Conservation (phyloP, 371 early-diverging fungal species). For the Thermomucor indicae-seudaticae region DNA sequence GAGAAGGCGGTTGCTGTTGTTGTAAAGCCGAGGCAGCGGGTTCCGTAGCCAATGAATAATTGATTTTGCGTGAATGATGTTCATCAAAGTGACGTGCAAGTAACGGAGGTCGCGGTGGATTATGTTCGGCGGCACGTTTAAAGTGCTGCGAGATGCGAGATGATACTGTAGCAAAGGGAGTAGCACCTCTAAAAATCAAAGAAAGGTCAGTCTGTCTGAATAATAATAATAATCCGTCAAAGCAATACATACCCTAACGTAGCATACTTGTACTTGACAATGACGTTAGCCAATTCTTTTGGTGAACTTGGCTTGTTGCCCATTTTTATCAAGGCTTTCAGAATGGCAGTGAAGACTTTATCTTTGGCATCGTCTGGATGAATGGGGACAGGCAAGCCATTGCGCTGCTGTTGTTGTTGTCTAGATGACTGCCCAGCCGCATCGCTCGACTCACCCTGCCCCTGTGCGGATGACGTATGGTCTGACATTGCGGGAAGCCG, state of each 20-base stretch:
- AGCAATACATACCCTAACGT: constrained; percentile 58
- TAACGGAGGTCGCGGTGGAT: constrained; percentile 71
- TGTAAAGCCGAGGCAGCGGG: neutral
- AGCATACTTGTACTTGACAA: constrained; percentile 72
- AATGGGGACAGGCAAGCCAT: constrained; percentile 25
- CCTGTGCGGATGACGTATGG: neutral
- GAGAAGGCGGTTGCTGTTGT: constrained; percentile 1
- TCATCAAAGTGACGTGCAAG: constrained; percentile 71
- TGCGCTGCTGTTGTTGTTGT: constrained; percentile 4
- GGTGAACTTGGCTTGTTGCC: constrained; percentile 80
- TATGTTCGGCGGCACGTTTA: constrained; percentile 70
- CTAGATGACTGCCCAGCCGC: neutral
- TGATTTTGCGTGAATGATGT: constrained; percentile 72
- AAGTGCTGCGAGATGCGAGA: constrained; percentile 86
- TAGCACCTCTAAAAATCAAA: constrained; percentile 55
- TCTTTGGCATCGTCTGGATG: constrained; percentile 79
- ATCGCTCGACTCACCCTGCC: neutral
- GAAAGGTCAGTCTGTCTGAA: neutral
- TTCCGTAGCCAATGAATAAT: constrained; percentile 67
- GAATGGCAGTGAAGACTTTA: constrained; percentile 79
- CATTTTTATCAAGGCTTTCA: constrained; percentile 67
- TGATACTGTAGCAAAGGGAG: constrained; percentile 84
- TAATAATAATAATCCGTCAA: neutral
- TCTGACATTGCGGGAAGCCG: neutral
- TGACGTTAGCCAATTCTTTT: constrained; percentile 73